Evolutionary conservation across 2,329 filamentous ascomycete species (phyloP).

Genomic region (Magnaporthiopsis poae): DNA sequence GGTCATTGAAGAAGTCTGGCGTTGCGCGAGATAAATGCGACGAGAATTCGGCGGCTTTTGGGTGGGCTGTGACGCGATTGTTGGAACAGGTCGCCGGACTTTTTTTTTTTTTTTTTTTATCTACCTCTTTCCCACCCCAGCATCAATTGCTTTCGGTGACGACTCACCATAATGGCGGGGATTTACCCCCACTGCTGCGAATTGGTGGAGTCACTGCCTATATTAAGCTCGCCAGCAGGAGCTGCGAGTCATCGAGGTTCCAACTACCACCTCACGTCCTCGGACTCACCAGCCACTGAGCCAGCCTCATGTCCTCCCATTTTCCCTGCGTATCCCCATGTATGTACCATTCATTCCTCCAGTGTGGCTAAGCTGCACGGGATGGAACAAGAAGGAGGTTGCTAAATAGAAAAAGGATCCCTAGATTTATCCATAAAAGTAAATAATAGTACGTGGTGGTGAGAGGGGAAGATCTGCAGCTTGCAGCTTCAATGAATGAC

Average conservation of each 20-base stretch:
- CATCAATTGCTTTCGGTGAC: slow-evolving; percentile 6
- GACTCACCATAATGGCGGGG: slow-evolving; percentile 9
- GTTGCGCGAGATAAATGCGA: slow-evolving; percentile 3
- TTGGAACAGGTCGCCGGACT: neutral
- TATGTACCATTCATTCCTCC: too few species aligned
- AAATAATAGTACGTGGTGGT: too few species aligned
- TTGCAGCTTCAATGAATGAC: too few species aligned
- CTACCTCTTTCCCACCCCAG: neutral
- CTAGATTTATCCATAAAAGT: too few species aligned
- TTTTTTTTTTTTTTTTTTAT: slow-evolving; percentile 10
- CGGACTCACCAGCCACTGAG: too few species aligned
- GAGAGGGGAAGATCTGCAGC: too few species aligned
- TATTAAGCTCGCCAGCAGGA: neutral
- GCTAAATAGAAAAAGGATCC: too few species aligned
- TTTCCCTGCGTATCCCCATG: too few species aligned
- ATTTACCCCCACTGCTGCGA: neutral
- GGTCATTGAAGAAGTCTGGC: slow-evolving; percentile 40
- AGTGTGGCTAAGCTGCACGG: too few species aligned
- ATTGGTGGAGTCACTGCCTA: neutral
- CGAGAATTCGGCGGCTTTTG: neutral
- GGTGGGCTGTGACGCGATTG: neutral
- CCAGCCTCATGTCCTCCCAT: too few species aligned
- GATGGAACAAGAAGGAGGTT: too few species aligned
- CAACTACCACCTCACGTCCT: too few species aligned
- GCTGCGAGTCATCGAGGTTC: neutral